phyloP scores from a whole-genome alignment of 1,284 basidiomycete species.

The Heterobasidion parviporum region DNA sequence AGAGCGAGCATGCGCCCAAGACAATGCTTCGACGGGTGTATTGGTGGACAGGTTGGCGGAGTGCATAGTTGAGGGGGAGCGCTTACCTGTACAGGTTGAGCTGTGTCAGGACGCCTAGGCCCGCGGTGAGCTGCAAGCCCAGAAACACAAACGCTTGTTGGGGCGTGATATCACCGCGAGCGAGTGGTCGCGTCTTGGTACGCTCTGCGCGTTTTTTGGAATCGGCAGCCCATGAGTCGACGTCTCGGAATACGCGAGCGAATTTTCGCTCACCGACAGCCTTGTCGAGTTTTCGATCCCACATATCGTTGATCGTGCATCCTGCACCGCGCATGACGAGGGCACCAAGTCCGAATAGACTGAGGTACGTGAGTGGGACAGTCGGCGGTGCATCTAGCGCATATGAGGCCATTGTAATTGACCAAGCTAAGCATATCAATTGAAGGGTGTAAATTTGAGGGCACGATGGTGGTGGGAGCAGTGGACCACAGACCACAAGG shows the following conservation, averaged over 20 bases:
- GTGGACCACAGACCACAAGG: constrained; percentile 69
- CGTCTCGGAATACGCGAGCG: background rate
- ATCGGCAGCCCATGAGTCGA: background rate
- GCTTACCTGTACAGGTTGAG: constrained; percentile 90
- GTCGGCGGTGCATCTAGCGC: constrained; percentile 57
- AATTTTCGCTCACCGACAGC: constrained; percentile 69
- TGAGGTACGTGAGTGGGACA: constrained; percentile 67
- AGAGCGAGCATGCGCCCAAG: constrained; percentile 86
- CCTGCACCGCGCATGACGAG: constrained; percentile 97
- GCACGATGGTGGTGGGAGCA: background rate
- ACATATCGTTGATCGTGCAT: constrained; percentile 99
- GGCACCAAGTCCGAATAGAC: constrained; percentile 86
- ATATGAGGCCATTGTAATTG: constrained; percentile 90
- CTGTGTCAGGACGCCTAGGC: constrained; percentile 86
- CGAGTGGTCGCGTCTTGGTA: constrained; percentile 65
- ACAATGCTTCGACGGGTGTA: constrained; percentile 56
- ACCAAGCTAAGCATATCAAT: constrained; percentile 65
- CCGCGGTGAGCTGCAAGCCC: constrained; percentile 74
- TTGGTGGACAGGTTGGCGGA: too few relatives aligned
- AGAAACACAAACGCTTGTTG: constrained; percentile 80
- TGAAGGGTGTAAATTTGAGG: background rate
- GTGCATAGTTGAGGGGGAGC: background rate
- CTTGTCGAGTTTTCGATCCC: constrained; percentile 89
- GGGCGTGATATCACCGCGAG: constrained; percentile 74
- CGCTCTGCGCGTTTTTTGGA: constrained; percentile 37